Evolutionary conservation across 495 filamentous ascomycete species (phyloP), one percentile per base, ranked within the genome.

Genomic region (Ascobolus immersus): DNA sequence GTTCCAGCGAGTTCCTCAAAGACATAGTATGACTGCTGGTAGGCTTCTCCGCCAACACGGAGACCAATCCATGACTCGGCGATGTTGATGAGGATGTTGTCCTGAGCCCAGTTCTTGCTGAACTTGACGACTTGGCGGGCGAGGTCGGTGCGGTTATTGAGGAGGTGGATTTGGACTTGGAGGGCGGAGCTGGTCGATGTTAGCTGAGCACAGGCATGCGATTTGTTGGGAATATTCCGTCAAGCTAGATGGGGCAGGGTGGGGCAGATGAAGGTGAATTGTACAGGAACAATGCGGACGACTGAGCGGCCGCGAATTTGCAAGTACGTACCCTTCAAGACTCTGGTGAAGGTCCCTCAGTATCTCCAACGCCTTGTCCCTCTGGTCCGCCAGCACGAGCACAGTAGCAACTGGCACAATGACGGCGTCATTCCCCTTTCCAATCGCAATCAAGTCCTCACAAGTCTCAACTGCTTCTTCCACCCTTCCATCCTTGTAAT

Each of bases 11-110:
- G 69, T 53, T 96, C 86, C 55, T 93, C 84, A 49, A 79, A 96
- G 43, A 96, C 82, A 63, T 96, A 96, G 58, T 86, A 96, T 22
- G 84, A 75, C 43, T 79, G 74, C 52, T 94, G 86, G 59, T 94
- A 96, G 53, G 77, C 81, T 40, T 93, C 84, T 39, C 80, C 81
- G 47, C 86, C 86, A 53, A 86, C 52, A 48, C 84, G 61, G 56
- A 93, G 52, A 4, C 79, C 84, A 45, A 91, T 73, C 84, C 84
- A 96, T 7, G 77, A 77, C 54, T 96, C 86, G 21, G 81, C 84
- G 35, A 96, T 52, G 51, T 96, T 96, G 39, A 94, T 77, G 24
- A 93, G 64, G 20, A 93, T 56, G 43, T 72, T 86, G 51, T 96
- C 86, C 54, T 96, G 86, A 4, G 81, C 86, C 78, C 81, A 94